Conservation (phyloP, 2,329 filamentous ascomycete genomes). For the Fusarium vanettenii region DNA sequence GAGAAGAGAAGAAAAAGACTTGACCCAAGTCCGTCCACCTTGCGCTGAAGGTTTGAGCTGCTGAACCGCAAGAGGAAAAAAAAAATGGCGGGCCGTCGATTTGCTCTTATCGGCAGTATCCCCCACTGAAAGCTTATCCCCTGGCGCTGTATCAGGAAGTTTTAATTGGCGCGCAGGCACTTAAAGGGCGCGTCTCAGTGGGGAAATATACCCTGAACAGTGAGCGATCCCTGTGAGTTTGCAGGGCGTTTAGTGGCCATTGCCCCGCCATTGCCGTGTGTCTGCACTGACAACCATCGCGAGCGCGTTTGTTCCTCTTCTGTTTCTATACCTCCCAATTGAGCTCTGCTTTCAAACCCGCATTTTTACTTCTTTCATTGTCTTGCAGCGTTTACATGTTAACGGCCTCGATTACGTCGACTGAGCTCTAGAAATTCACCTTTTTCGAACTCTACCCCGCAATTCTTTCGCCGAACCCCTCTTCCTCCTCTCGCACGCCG, state of each 20-base stretch:
- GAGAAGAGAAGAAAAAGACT: constrained; percentile 31
- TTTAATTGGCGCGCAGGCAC: constrained; percentile 27
- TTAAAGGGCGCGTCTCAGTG: constrained; percentile 28
- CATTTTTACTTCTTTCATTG: not conserved
- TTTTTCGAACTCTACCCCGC: not conserved
- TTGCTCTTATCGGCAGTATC: constrained; percentile 30
- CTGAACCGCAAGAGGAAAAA: not conserved
- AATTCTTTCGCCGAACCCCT: not conserved
- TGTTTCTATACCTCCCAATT: not conserved
- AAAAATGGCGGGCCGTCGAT: constrained; percentile 15
- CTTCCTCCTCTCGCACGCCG: not conserved
- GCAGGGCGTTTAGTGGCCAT: constrained; percentile 12
- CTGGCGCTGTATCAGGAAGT: constrained; percentile 12
- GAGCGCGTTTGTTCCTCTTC: constrained; percentile 25
- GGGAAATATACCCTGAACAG: not conserved
- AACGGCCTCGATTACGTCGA: not conserved
- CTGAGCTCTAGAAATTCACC: too few relatives aligned
- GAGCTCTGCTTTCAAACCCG: not conserved
- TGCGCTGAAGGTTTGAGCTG: constrained; percentile 8
- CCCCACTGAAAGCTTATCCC: constrained; percentile 19
- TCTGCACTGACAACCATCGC: constrained; percentile 5
- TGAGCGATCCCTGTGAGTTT: constrained; percentile 1
- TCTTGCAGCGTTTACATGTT: not conserved
- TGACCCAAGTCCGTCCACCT: constrained; percentile 1
- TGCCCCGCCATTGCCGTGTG: constrained; percentile 26